Conservation (phyloP, 2,329 filamentous ascomycete genomes). For the Chalara sp. region DNA sequence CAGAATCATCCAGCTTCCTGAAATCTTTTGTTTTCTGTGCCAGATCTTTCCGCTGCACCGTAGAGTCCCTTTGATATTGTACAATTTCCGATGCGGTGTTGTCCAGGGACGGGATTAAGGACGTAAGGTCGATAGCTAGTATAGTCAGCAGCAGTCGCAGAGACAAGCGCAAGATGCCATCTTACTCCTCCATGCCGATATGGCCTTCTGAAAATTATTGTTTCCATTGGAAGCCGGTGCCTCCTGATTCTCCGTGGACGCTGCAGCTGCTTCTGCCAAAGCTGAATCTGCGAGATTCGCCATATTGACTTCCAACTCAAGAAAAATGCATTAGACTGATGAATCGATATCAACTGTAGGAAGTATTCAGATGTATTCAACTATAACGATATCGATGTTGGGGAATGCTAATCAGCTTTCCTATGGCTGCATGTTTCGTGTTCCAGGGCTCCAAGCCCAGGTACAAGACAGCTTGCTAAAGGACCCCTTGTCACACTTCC, state of each 20-base stretch:
- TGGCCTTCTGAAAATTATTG: slow-evolving; percentile 95
- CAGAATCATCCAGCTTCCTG: slow-evolving; percentile 81
- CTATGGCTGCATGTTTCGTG: too few species aligned
- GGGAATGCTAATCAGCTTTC: too few species aligned
- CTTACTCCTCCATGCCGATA: slow-evolving; percentile 91
- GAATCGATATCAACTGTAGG: too few species aligned
- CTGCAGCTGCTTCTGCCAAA: slow-evolving; percentile 8
- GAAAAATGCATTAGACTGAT: too few species aligned
- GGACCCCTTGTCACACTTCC: too few species aligned
- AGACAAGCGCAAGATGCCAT: slow-evolving; percentile 1
- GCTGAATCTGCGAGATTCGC: slow-evolving; percentile 22
- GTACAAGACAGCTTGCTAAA: too few species aligned
- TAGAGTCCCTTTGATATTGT: slow-evolving; percentile 86
- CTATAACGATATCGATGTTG: too few species aligned
- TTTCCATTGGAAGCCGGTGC: slow-evolving; percentile 42
- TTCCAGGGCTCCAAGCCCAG: too few species aligned
- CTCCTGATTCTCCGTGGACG: slow-evolving; percentile 7
- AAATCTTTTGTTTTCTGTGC: slow-evolving; percentile 99
- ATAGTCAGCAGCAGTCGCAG: slow-evolving; percentile 10
- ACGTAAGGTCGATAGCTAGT: slow-evolving; percentile 84
- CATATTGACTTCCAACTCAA: slow-evolving; percentile 12
- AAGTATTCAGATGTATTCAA: too few species aligned
- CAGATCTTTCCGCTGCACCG: slow-evolving; percentile 90
- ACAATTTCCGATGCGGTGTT: slow-evolving; percentile 94
- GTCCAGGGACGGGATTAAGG: slow-evolving; percentile 78